Evolutionary conservation across 2,329 filamentous ascomycete genomes (phyloP), one percentile per base, ranked within the genome.

Genomic region (Lasiodiplodia hormozganensis): DNA sequence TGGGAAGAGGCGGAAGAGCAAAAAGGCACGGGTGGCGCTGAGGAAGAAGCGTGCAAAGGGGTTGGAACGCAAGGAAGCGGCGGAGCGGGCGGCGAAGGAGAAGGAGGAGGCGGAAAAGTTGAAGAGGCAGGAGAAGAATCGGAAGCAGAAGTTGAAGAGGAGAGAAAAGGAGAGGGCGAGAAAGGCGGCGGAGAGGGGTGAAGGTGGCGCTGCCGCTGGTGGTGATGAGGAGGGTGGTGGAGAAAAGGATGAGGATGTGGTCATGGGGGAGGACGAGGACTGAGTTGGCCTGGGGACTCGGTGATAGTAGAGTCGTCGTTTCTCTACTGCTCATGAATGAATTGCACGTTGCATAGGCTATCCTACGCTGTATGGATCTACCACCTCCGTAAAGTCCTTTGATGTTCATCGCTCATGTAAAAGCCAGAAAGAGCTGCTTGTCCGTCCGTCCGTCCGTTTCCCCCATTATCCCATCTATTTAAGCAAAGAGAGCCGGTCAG

Each of bases 81-180:
- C 31, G 31, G 34, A 38, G 54, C 10, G 31, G 28, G 54, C 8
- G 54, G 14, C 8, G 54, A 38, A 28, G 25, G 58, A 62, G 58
- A 62, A 43, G 58, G 58, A 62, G 58, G 58, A 62, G 58, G 18
- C 18, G 10, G 58, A 62, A 28, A 4, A 43, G 58, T 43, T 43
- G 58, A 62, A 51, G 58, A 28, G 58, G 58, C 11, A n/a, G 43
- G 43, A 11, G 58, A 62, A 43, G 58, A 62, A 62, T 36, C n/a
- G 58, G 43, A 43, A 52, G 58, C 43, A 62, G 58, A 62, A 62
- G 58, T 18, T 62, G 58, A 62, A 62, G 28, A 62, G 23, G 43
- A 52, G 43, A 28, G 58, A 51, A 43, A 52, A 43, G 43, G 58
- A 52, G 25, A 52, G 40, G 58, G 43, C 43, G 58, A 38, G 51